Evolutionary conservation across 768 basidiomycete genomes (phyloP).

Genomic region (Auricularia auricula-judae): DNA sequence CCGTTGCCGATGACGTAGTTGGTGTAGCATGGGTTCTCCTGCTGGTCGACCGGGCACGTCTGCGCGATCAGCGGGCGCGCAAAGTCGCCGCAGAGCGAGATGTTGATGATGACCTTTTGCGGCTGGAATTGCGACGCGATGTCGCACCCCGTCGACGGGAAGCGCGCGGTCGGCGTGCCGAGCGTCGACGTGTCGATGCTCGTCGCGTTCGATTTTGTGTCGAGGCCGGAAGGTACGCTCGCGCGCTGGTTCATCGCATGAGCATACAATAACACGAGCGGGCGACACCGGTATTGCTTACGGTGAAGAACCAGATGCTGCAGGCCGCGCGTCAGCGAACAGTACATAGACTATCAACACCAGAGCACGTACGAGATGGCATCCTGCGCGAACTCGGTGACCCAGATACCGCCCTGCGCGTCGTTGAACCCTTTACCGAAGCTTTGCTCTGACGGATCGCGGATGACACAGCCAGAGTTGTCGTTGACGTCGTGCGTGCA

Average conservation of each 20-base stretch:
- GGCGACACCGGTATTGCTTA: neutral
- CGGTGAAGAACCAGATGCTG: conserved; percentile 4
- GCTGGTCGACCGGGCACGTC: conserved; percentile 2
- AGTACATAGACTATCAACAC: neutral
- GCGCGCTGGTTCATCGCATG: conserved; percentile 18
- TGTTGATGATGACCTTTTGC: neutral
- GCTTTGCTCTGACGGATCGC: conserved; percentile 39
- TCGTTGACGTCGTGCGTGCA: neutral
- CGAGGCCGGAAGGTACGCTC: conserved; percentile 1
- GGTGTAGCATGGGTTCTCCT: conserved; percentile 39
- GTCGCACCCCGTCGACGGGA: conserved; percentile 34
- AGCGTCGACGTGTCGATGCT: conserved; percentile 44
- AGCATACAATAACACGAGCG: conserved; percentile 27
- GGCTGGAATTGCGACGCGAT: neutral
- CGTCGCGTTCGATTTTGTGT: conserved; percentile 36
- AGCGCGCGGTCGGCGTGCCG: conserved; percentile 59
- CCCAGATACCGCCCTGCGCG: conserved; percentile 61
- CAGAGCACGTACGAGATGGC: conserved; percentile 29
- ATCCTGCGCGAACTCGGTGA: conserved; percentile 56
- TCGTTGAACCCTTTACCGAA: conserved; percentile 59
- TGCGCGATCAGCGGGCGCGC: neutral
- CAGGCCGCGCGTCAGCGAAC: neutral
- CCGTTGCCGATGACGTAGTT: conserved; percentile 49
- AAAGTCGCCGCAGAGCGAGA: neutral
- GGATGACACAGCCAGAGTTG: conserved; percentile 57